phyloP scores from a whole-genome alignment of 768 basidiomycete genomes.

The Trametes cingulata region DNA sequence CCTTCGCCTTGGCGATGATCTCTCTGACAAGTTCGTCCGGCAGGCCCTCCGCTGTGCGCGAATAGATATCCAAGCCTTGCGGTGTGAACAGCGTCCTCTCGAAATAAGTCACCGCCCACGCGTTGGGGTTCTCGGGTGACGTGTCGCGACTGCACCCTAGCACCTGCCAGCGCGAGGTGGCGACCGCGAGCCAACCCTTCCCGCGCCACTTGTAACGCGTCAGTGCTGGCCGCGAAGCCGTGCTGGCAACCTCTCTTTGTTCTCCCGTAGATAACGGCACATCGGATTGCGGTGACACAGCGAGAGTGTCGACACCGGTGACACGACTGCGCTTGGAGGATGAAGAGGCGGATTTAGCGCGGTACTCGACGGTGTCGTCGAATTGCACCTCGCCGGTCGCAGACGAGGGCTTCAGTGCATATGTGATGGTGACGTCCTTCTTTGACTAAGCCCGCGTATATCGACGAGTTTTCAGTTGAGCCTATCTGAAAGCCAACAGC shows the following conservation, averaged over 20 bases:
- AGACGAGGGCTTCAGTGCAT: slow-evolving; percentile 28
- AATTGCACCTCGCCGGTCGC: slow-evolving; percentile 24
- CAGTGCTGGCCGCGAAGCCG: not conserved
- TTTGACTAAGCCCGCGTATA: slow-evolving; percentile 20
- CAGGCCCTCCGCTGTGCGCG: slow-evolving; percentile 21
- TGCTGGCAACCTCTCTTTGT: not conserved
- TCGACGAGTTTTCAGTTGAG: not conserved
- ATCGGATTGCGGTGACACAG: not conserved
- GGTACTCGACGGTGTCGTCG: slow-evolving; percentile 40
- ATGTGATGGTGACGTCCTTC: slow-evolving; percentile 45
- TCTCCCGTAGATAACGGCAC: too few species aligned
- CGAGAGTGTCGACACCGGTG: slow-evolving; percentile 31
- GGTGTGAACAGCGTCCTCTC: slow-evolving; percentile 47
- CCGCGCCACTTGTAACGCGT: slow-evolving; percentile 42
- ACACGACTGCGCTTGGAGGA: slow-evolving; percentile 32
- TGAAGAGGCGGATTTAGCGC: slow-evolving; percentile 26
- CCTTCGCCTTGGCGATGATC: slow-evolving; percentile 17
- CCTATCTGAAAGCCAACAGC: not conserved
- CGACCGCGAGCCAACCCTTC: slow-evolving; percentile 37
- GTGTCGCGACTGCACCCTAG: slow-evolving; percentile 33
- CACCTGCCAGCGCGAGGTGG: slow-evolving; percentile 43
- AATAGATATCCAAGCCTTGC: slow-evolving; percentile 44
- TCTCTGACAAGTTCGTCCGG: slow-evolving; percentile 18
- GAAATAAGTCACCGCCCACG: slow-evolving; percentile 39
- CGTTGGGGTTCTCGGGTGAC: slow-evolving; percentile 4